phyloP scores from a whole-genome alignment of 768 basidiomycete genomes.

The Lentinus tigrinus region DNA sequence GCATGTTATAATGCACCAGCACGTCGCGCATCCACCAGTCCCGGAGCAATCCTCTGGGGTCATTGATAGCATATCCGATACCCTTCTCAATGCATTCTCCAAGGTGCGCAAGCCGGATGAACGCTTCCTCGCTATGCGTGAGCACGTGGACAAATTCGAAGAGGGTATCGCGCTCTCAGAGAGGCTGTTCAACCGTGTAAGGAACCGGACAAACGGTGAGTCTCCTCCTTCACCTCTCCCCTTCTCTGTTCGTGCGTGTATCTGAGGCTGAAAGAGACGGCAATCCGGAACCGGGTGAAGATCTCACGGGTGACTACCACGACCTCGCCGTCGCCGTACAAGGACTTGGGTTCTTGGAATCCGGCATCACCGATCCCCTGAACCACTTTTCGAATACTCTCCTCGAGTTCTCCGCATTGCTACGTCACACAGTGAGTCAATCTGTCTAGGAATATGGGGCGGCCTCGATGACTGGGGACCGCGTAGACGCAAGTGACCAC shows the following conservation, averaged over 20 bases:
- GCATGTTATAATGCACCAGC: conserved; percentile 98
- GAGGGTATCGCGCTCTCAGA: conserved; percentile 86
- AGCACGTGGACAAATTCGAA: conserved; percentile 93
- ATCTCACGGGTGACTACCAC: conserved; percentile 96
- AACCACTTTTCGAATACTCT: conserved; percentile 97
- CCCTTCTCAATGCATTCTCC: conserved; percentile 92
- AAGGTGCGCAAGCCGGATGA: conserved; percentile 97
- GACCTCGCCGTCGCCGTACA: conserved; percentile 95
- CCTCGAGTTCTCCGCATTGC: conserved; percentile 88
- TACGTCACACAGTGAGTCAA: conserved; percentile 75
- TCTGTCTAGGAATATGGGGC: background rate
- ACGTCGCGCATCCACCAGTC: conserved; percentile 86
- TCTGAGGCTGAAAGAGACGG: conserved; percentile 89
- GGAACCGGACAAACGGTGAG: conserved; percentile 87
- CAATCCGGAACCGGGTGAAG: conserved; percentile 79
- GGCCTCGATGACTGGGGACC: background rate
- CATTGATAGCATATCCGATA: conserved; percentile 95
- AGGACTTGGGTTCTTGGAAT: conserved; percentile 96
- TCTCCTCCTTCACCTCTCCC: conserved; percentile 26
- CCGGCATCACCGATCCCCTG: conserved; percentile 96
- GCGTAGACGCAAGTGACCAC: conserved; percentile 82
- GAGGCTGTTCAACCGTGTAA: conserved; percentile 73
- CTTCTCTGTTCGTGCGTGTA: conserved; percentile 34
- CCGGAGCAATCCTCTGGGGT: conserved; percentile 78
- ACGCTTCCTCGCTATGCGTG: conserved; percentile 89